These are phyloP conservation scores for Blastobotrys attinorum DNA, from an alignment of 805 yeast species.

Conservation along the genomic window DNA sequence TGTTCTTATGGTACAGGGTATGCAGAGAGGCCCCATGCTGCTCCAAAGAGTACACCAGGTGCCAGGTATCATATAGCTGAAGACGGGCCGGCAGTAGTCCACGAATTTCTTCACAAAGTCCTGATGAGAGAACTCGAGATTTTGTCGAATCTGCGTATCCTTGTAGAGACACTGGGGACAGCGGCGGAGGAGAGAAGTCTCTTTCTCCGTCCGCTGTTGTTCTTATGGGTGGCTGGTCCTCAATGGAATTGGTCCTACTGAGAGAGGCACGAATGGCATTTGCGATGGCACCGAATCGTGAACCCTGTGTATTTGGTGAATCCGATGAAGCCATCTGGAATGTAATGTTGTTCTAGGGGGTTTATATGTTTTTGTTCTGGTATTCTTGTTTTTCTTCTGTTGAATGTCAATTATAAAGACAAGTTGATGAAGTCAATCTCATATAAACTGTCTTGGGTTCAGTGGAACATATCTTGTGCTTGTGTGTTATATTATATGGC, in stretches of 20 bases:
- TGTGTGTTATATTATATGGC: too few species aligned
- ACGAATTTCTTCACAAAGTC: constrained; percentile 69
- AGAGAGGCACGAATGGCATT: not conserved
- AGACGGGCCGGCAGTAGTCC: constrained; percentile 67
- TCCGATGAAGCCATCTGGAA: too few species aligned
- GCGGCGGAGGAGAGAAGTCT: constrained; percentile 17
- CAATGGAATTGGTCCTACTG: not conserved
- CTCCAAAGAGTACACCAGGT: constrained; percentile 71
- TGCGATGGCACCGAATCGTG: constrained; percentile 2
- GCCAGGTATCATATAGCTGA: constrained; percentile 74
- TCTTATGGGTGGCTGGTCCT: too few species aligned
- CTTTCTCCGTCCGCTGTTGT: too few species aligned
- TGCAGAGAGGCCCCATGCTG: constrained; percentile 85
- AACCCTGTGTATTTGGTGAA: too few species aligned
- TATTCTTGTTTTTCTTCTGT: too few species aligned
- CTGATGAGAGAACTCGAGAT: constrained; percentile 44
- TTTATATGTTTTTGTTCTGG: too few species aligned
- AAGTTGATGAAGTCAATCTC: too few species aligned
- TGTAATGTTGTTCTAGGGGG: too few species aligned
- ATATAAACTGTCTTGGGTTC: too few species aligned
- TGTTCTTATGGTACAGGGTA: constrained; percentile 48
- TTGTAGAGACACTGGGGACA: constrained; percentile 28
- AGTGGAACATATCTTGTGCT: too few species aligned
- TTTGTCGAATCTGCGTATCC: constrained; percentile 59
- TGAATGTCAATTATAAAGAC: too few species aligned